Base-by-base conservation (phyloP, 2,329 filamentous ascomycete species). In the Sporothrix brasiliensis region DNA sequence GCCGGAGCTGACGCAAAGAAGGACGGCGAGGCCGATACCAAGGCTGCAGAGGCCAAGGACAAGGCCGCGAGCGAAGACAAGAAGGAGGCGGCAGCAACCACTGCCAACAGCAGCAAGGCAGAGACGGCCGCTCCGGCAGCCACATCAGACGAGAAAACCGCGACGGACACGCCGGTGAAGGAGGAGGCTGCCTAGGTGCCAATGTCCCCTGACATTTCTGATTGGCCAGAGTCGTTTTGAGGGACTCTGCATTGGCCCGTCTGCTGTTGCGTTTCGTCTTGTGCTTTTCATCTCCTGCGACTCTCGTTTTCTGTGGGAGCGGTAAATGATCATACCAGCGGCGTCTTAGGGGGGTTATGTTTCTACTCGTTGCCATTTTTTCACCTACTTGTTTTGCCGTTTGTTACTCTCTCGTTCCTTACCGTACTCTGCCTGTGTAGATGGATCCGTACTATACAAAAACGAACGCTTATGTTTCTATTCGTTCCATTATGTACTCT, bases 161-260 rank as follows among this genome's bases (percentile, higher is more conserved):
- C 39, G 11, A 34, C 68, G 2, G 76, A 67, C 11, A 73, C 74
- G 67, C 44, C 63, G 19, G 69, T 71, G 3, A 73, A 71, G 70
- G 67, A 66, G 58, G 70, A 74, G 53, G 49, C 70, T 13, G 72
- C 68, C 10, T 70, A 69, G 58, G 21, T 10, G 52, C n/a, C 7
- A 5, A 19, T 19, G 39, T 27, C 9, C 30, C 10, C 19, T 19
- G 19, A 49, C 10, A 49, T 16, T 16, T 16, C 4, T 19, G 47
- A 19, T n/a, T 7, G 16, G 14, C 16, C 47, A n/a, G 19, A 21
- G 52, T 27, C 6, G n/a, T 54, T 34, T 34, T 60, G 9, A 21
- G 21, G n/a, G 21, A 10, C 30, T 61, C 14, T 70, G 44, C 11
- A 11, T 19, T 58, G 21, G 19, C 63, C 9, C 9, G 16, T 27